Conservation (phyloP, 2,329 filamentous ascomycete genomes). For the Sporothrix inflata region DNA sequence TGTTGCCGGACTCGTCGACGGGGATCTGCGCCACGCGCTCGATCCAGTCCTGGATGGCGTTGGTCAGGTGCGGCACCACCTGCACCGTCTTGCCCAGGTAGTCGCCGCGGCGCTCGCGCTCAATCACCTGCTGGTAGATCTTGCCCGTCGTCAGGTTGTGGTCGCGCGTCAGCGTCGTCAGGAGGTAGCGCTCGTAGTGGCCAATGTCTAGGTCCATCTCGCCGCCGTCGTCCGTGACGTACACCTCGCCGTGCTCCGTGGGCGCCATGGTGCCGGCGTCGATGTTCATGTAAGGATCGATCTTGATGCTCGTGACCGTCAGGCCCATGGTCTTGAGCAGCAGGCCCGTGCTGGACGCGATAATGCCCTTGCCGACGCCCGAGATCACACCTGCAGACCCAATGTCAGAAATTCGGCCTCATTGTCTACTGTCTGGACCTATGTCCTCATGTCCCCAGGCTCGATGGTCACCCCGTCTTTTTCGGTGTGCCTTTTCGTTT, state of each 20-base stretch:
- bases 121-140: slow-evolving; percentile 87
- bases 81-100: slow-evolving; percentile 90
- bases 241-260: slow-evolving; percentile 77
- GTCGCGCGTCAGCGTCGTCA: slow-evolving; percentile 78
- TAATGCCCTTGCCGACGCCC: slow-evolving; percentile 37
- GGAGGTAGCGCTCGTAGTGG: slow-evolving; percentile 71
- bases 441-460: neutral
- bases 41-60: slow-evolving; percentile 92
- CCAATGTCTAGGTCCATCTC: slow-evolving; percentile 63
- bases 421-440: neutral
- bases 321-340: slow-evolving; percentile 80
- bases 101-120: slow-evolving; percentile 66
- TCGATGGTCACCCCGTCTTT: neutral
- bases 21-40: slow-evolving; percentile 81
- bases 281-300: slow-evolving; percentile 55
- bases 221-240: slow-evolving; percentile 82
- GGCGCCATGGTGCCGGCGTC: slow-evolving; percentile 45
- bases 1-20: slow-evolving; percentile 79
- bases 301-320: slow-evolving; percentile 63
- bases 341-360: slow-evolving; percentile 52
- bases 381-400: slow-evolving; percentile 34
- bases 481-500: neutral
- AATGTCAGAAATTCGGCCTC: neutral
- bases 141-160: slow-evolving; percentile 98
- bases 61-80: slow-evolving; percentile 82